Base-by-base conservation (phyloP, 2,329 filamentous ascomycete species). In the Alternaria infectoria region DNA sequence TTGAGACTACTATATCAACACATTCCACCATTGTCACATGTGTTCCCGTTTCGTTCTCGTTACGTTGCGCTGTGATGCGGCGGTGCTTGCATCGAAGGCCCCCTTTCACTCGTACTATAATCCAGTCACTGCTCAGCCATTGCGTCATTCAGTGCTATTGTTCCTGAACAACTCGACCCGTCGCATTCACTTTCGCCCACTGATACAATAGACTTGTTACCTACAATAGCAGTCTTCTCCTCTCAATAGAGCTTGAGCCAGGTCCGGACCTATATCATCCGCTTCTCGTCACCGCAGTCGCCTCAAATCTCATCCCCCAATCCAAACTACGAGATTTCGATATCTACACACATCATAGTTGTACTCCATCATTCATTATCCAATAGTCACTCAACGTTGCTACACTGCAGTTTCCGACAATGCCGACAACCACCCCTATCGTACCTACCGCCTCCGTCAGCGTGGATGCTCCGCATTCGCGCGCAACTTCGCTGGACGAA, bases 141-240 rank as follows among this genome's bases (percentile, higher is more conserved):
- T 36, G 15, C 32, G 32, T 36, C 32, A 36, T 36, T 15, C 2
- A 5, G 10, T n/a, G 32, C 32, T 36, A 36, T 36, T 36, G 32
- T 36, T 10, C 1, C 32, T n/a, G 15, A n/a, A 36, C 32, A 36
- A 0, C 15, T 36, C 32, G 2, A 1, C 32, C 7, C 32, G 8
- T 0, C 32, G 32, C 32, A 36, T 36, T 36, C 32, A 36, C 15
- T 36, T 9, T n/a, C 32, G 8, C 32, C n/a, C 8, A 0, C 4
- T 0, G 3, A n/a, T 10, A 36, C 32, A n/a, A 5, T 36, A 36
- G 0, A 9, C 32, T 1, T 32, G 30, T n/a, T 9, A 0, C 3
- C 13, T 0, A 36, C 32, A 36, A 36, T 36, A 36, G 32, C 32
- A n/a, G 32, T n/a, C 7, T n/a, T 36, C 0, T 36, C 15, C 32